Evolutionary conservation across 345 rosid genomes (phyloP).

Genomic region (Limnanthes douglasii): DNA sequence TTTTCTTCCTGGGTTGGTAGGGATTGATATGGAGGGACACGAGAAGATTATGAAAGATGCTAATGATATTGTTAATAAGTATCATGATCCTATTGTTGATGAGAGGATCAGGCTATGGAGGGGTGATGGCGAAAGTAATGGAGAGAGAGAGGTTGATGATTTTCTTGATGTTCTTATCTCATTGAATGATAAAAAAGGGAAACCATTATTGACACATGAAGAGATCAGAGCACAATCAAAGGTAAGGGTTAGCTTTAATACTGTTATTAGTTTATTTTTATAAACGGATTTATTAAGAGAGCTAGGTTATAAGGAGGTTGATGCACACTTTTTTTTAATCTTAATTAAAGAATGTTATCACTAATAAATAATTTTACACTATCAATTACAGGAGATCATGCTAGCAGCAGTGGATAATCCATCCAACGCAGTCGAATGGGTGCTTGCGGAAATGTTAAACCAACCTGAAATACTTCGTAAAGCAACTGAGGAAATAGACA

Average conservation of each 20-base stretch:
- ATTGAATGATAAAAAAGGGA: conserved; percentile 16
- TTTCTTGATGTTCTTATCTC: conserved; percentile 22
- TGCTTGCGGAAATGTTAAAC: conserved; percentile 22
- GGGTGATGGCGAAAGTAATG: too few relatives aligned
- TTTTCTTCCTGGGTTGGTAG: conserved; percentile 24
- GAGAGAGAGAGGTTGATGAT: conserved; percentile 18
- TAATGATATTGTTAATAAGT: conserved; percentile 15
- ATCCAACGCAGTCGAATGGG: conserved; percentile 24
- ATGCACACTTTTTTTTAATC: not conserved
- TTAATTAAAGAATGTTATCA: too few relatives aligned
- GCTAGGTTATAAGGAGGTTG: not conserved
- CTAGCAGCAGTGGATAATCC: conserved; percentile 26
- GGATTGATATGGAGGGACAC: conserved; percentile 23
- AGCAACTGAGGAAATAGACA: conserved; percentile 20
- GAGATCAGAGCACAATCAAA: conserved; percentile 22
- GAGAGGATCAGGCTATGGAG: conserved; percentile 22
- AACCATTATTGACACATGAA: conserved; percentile 18
- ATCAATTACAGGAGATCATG: conserved; percentile 15
- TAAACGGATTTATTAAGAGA: not conserved
- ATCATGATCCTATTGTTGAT: conserved; percentile 16
- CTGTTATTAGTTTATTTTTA: too few relatives aligned
- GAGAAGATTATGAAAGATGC: conserved; percentile 20
- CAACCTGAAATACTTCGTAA: conserved; percentile 16
- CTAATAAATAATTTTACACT: not conserved
- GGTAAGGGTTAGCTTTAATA: conserved; percentile 7